Percentiles rank a stretch among this genome's conserved stretches.
These are phyloP conservation scores for Tulasnella sp. DNA, from an alignment of 768 basidiomycete genomes.

Conservation along the genomic window DNA sequence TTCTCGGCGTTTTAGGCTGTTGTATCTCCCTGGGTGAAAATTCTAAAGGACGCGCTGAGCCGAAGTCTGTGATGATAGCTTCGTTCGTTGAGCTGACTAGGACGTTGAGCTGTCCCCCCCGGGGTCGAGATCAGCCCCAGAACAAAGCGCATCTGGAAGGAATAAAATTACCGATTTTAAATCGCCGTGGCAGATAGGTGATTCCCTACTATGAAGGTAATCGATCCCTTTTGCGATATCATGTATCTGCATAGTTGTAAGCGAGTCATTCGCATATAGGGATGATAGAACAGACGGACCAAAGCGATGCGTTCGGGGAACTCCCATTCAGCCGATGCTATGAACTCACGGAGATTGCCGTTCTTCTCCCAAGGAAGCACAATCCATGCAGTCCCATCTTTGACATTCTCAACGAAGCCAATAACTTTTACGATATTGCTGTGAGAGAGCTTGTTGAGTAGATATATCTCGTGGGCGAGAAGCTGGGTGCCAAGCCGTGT, in stretches of 20 bases:
- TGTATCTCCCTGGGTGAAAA: not conserved
- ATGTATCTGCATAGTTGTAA: not conserved
- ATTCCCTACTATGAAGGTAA: not conserved
- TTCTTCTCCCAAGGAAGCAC: not conserved
- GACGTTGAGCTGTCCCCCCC: not conserved
- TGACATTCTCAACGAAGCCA: not conserved
- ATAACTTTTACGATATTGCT: not conserved
- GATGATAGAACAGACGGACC: not conserved
- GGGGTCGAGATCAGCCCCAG: not conserved
- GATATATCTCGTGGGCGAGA: not conserved
- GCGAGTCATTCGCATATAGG: not conserved
- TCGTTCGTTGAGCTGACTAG: not conserved
- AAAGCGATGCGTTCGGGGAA: not conserved
- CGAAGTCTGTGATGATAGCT: not conserved
- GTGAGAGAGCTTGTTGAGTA: not conserved
- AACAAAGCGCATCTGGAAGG: not conserved
- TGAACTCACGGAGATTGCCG: not conserved
- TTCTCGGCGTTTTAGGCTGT: not conserved
- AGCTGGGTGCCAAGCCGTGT: not conserved
- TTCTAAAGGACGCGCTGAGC: not conserved
- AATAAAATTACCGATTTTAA: not conserved
- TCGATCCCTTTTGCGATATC: not conserved
- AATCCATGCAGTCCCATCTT: not conserved
- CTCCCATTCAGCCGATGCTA: not conserved
- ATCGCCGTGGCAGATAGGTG: not conserved